Evolutionary conservation across 257 asterid species (phyloP), one percentile per base, ranked within the genome.

Genomic region (Nicotiana paniculata): DNA sequence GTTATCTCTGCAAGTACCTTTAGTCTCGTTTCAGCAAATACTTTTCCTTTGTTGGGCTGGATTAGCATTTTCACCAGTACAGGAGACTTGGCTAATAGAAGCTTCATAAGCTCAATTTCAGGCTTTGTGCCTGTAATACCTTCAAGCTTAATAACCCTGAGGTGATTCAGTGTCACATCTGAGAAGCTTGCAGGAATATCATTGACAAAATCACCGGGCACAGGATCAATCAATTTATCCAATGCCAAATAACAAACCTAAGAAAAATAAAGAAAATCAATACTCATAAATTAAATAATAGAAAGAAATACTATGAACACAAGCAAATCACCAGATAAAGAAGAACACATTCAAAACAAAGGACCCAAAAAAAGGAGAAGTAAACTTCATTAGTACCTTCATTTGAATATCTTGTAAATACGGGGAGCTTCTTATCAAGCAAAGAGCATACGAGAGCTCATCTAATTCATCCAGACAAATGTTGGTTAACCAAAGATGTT

Each of bases 351-450:
- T 7, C 54, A 16, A 35, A 7, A 67, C 4, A 17, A 17, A 35
- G 0, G 0, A 1, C 24, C 15, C 26, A 59, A 24, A 35, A 24
- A 9, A 17, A 35, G 24, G 9, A 39, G 5, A 67, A 17, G 0
- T 17, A 18, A 35, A 18, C 1, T 0, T 18, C 55, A 37, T 69
- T 0, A 69, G 18, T 0, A 69, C 77, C 77, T 69, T 9, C 18
- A 86, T 67, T 33, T 84, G 35, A 5, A 81, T 4, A 26, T 53
- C 32, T 37, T 61, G 77, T 30, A 86, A 26, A 64, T 81, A 77
- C 1, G 85, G 85, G 12, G 80, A 83, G 83, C 83, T 86, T 83
- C 85, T 77, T 1, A 86, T 54, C 48, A 81, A 33, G 81, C 82
- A 83, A 81, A 83, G 83, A 81, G 12, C 10, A 67, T 0, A 6